Percentiles rank a stretch among this genome's conserved stretches.
phyloP scores from a whole-genome alignment of 2,329 filamentous ascomycete species.

The Neoscytalidium dimidiatum region DNA sequence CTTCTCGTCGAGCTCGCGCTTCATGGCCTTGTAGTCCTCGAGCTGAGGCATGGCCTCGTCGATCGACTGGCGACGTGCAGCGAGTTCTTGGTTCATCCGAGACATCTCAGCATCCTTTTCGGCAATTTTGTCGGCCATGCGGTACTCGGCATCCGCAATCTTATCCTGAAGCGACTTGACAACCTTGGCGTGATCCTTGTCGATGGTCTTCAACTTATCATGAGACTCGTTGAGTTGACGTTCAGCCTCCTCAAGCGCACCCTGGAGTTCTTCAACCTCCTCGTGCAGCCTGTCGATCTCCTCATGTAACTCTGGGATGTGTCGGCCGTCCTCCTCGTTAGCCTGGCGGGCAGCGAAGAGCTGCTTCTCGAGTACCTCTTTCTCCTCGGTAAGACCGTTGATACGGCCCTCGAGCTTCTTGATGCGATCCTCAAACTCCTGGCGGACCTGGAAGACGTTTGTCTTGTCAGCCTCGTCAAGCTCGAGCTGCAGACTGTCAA shows the following conservation, averaged over 20 bases:
- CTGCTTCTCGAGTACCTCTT: conserved; percentile 19
- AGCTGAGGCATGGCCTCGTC: conserved; percentile 18
- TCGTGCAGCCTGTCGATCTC: conserved; percentile 17
- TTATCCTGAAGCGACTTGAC: conserved; percentile 17
- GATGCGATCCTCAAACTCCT: conserved; percentile 19
- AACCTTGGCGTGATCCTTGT: conserved; percentile 16
- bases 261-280: conserved; percentile 17
- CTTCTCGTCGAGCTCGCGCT: conserved; percentile 17
- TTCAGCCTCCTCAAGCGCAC: conserved; percentile 2
- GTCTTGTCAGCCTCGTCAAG: conserved; percentile 13
- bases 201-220: conserved; percentile 5
- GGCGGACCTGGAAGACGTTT: conserved; percentile 16
- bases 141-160: conserved; percentile 17
- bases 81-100: conserved; percentile 19
- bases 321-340: conserved; percentile 14
- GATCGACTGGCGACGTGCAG: conserved; percentile 17
- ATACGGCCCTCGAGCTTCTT: conserved; percentile 12
- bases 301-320: conserved; percentile 14
- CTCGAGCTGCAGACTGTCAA: conserved; percentile 12
- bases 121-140: conserved; percentile 16
- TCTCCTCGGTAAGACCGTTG: conserved; percentile 17
- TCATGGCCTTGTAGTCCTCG: conserved; percentile 14
- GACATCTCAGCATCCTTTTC: conserved; percentile 19
- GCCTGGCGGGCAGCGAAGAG: conserved; percentile 9
- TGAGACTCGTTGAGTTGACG: conserved; percentile 14